These are phyloP conservation scores for Epichloe brachyelytri DNA, from an alignment of 2,329 filamentous ascomycete genomes.

Conservation along the genomic window DNA sequence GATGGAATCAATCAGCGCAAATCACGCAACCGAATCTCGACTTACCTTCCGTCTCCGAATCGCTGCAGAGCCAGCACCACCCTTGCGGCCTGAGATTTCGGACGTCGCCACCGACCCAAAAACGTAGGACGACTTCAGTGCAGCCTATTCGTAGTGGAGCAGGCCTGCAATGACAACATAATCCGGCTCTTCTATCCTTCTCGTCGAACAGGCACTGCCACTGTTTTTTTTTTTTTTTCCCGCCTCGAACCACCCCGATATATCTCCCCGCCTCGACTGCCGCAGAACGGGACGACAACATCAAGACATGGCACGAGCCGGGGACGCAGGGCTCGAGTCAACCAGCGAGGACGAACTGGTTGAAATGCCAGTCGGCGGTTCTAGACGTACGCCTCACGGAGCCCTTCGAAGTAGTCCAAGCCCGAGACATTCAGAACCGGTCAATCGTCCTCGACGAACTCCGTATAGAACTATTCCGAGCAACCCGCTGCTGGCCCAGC, in stretches of 20 bases:
- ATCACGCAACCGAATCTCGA: background rate
- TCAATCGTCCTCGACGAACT: background rate
- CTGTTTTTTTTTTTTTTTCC: background rate
- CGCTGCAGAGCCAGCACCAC: background rate
- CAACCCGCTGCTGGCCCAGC: background rate
- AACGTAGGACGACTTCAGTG: background rate
- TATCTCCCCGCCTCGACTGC: background rate
- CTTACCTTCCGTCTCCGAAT: background rate
- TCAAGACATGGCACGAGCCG: constrained; percentile 8
- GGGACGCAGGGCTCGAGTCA: constrained; percentile 6
- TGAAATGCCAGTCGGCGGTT: constrained; percentile 17
- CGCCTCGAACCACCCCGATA: background rate
- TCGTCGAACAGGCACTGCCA: background rate
- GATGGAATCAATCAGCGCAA: background rate
- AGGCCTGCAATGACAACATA: background rate
- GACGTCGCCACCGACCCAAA: background rate
- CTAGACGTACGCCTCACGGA: constrained; percentile 2
- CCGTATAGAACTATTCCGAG: background rate
- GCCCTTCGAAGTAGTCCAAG: background rate
- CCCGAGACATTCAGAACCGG: background rate
- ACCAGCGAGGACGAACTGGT: constrained; percentile 21
- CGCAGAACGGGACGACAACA: background rate
- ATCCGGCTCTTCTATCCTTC: background rate
- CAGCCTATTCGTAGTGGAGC: background rate
- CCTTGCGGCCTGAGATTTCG: background rate